These are phyloP conservation scores for Haberlea rhodopensis DNA, from an alignment of 257 asterid species.

Conservation along the genomic window DNA sequence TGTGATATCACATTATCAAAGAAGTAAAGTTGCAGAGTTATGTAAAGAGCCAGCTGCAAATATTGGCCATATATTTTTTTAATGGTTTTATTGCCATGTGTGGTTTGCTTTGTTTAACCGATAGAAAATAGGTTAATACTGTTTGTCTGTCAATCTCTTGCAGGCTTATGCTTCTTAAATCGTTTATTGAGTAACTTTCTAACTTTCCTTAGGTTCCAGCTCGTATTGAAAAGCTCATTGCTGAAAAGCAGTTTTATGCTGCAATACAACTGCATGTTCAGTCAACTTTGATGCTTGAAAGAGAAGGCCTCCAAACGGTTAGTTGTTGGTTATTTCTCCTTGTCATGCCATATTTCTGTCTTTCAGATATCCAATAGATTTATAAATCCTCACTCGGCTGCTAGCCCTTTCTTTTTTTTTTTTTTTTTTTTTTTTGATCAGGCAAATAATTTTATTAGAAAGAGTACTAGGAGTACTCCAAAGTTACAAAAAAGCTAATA, in stretches of 20 bases:
- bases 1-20: constrained; percentile 13
- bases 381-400: constrained; percentile 15
- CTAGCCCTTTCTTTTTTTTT: too few relatives aligned
- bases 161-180: constrained; percentile 18
- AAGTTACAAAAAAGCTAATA: too few relatives aligned
- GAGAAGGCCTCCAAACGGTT: constrained; percentile 98
- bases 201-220: constrained; percentile 71
- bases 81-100: constrained; percentile 2
- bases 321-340: constrained; percentile 34
- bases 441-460: too few relatives aligned
- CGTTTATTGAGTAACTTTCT: constrained; percentile 29
- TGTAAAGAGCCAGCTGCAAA: constrained; percentile 4
- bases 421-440: too few relatives aligned
- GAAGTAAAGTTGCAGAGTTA: constrained; percentile 19
- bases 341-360: constrained; percentile 16
- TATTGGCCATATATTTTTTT: constrained; percentile 12
- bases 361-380: neutral
- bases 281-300: constrained; percentile 87
- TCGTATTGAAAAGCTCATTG: constrained; percentile 88
- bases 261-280: constrained; percentile 94
- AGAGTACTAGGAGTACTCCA: too few relatives aligned
- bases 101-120: constrained; percentile 11
- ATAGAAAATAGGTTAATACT: neutral
- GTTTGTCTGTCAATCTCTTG: constrained; percentile 21
- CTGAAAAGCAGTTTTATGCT: constrained; percentile 93